Base-by-base conservation (phyloP, 2,329 filamentous ascomycete genomes). In the Botrytis tulipae region DNA sequence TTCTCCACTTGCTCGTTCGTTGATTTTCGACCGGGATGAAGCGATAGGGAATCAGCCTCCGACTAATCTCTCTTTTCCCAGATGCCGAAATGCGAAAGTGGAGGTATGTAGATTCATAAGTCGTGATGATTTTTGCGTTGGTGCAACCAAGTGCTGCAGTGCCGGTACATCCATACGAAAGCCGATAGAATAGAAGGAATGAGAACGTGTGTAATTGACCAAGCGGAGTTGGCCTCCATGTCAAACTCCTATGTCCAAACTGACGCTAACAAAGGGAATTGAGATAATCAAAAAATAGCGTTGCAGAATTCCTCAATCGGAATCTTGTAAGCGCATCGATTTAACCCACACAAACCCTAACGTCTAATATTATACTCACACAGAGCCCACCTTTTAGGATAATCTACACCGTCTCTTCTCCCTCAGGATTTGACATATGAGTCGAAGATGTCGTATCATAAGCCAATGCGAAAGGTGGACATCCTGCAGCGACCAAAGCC, bases 401-500 rank as follows among this genome's bases (percentile, higher is more conserved):
- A 44, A 25, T 18, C n/a, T 57, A 54, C n/a, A 57, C 16, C 14
- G 14, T 29, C 14, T 18, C 29, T 7, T 32, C 51, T 29, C n/a
- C n/a, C 51, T 57, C 51, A 29, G 51, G 18, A 18, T 14, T 18
- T 25, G n/a, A 12, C 6, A 35, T 65, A 29, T 32, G 35, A 65
- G 18, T 29, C 44, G 62, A 46, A 40, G 35, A 40, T n/a, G 22
- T 40, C 16, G 62, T 18, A 20, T 65, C 44, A 20, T 46, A 46
- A 32, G 42, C 29, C 40, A 46, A 8, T 25, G 63, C 46, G n/a
- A 72, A 66, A 22, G 70, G 70, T 29, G 70, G 70, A 66, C 60
- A 72, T 25, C n/a, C 70, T 1, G 44, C 70, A 3, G 46, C 37
- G 10, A 65, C 70, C 60, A 72, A 44, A 65, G 42, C 60, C 20